Percentiles rank a stretch among this genome's conserved stretches.
These are phyloP conservation scores for Hirsutella rhossiliensis DNA, from an alignment of 2,329 filamentous ascomycete genomes.

Conservation along the genomic window DNA sequence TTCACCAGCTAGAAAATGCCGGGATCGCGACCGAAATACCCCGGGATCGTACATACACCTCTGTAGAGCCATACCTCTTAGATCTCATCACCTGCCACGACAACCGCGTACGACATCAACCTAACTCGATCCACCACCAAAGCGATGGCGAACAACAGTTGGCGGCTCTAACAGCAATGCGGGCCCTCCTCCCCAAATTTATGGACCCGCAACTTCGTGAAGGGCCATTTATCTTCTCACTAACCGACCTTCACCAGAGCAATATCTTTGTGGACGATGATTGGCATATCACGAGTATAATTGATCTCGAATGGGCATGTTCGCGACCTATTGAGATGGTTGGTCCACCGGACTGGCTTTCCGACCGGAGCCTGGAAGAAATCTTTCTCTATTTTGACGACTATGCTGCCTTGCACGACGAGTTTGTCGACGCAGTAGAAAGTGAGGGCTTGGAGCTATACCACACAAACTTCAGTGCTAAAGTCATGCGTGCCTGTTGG, in stretches of 20 bases:
- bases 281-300: slow-evolving; percentile 18
- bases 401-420: neutral
- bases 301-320: slow-evolving; percentile 22
- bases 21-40: slow-evolving; percentile 20
- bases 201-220: slow-evolving; percentile 8
- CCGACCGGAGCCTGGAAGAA: neutral
- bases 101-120: slow-evolving; percentile 19
- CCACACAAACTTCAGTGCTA: neutral
- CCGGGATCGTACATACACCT: slow-evolving; percentile 18
- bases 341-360: slow-evolving; percentile 17
- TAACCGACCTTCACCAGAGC: slow-evolving; percentile 26
- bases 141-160: slow-evolving; percentile 18
- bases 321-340: slow-evolving; percentile 16
- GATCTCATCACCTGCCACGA: slow-evolving; percentile 23
- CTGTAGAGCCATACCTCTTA: slow-evolving; percentile 14
- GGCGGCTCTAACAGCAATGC: slow-evolving; percentile 15
- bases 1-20: slow-evolving; percentile 22
- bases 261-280: slow-evolving; percentile 25
- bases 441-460: neutral
- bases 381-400: neutral
- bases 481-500: neutral
- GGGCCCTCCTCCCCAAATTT: slow-evolving; percentile 12
- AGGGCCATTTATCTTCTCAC: slow-evolving; percentile 19
- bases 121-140: slow-evolving; percentile 18
- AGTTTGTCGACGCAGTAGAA: neutral